These are phyloP conservation scores for Kodamaea fungicola DNA, from an alignment of 1,139 yeast species.

Conservation along the genomic window DNA sequence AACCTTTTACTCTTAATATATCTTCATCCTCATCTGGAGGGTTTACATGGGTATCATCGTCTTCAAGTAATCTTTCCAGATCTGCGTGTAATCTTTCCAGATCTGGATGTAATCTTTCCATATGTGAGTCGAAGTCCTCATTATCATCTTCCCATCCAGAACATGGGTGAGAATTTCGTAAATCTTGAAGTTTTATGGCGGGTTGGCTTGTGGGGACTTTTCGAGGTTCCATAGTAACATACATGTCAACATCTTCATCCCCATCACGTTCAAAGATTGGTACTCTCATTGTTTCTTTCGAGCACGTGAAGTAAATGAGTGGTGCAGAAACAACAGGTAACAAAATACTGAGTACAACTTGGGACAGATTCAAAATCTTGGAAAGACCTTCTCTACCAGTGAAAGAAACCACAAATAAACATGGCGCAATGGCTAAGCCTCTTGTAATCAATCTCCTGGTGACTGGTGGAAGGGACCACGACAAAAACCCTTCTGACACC, in stretches of 20 bases:
- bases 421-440: constrained; percentile 82
- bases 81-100: constrained; percentile 15
- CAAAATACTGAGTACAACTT: constrained; percentile 79
- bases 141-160: constrained; percentile 38
- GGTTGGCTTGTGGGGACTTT: constrained; percentile 23
- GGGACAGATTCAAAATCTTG: constrained; percentile 76
- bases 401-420: constrained; percentile 70
- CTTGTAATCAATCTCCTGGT: constrained; percentile 80
- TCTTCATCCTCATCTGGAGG: constrained; percentile 7
- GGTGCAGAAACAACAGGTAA: constrained; percentile 93
- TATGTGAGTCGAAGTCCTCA: constrained; percentile 11
- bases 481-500: constrained; percentile 90
- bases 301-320: constrained; percentile 76
- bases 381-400: constrained; percentile 88
- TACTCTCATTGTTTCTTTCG: constrained; percentile 74
- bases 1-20: constrained; percentile 27
- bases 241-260: constrained; percentile 25
- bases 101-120: constrained; percentile 42
- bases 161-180: constrained; percentile 44
- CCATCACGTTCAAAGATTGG: constrained; percentile 36
- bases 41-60: not conserved
- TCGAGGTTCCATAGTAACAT: constrained; percentile 11
- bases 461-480: constrained; percentile 86
- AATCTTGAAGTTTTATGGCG: constrained; percentile 41
- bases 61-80: constrained; percentile 2